Evolutionary conservation across 1,139 yeast species (phyloP).

Genomic region (Kurtzmaniella natalensis): DNA sequence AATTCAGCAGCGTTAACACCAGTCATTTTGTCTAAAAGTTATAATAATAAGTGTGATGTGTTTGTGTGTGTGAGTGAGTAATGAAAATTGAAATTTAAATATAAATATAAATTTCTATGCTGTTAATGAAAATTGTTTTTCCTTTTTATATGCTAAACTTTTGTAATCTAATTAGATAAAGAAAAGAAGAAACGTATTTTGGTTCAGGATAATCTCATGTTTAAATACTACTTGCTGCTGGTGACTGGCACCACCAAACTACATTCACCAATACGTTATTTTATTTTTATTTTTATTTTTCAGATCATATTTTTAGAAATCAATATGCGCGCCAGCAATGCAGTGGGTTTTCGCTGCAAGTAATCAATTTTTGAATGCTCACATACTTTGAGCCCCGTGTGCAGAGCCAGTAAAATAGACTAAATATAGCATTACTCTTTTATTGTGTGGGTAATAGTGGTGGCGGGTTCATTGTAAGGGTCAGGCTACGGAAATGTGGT

Average conservation of each 20-base stretch:
- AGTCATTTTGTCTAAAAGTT: constrained; percentile 6
- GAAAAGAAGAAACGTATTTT: not conserved
- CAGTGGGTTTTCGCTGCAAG: not conserved
- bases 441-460: not conserved
- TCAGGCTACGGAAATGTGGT: not conserved
- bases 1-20: constrained; percentile 21
- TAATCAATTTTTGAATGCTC: not conserved
- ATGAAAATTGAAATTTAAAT: too few relatives aligned
- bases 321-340: not conserved
- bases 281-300: not conserved
- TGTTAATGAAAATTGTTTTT: not conserved
- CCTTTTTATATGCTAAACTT: not conserved
- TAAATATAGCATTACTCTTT: not conserved
- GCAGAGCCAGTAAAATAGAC: not conserved
- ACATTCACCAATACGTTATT: not conserved
- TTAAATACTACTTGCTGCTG: too few relatives aligned
- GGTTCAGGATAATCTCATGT: not conserved
- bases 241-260: too few relatives aligned
- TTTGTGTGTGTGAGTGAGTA: not conserved
- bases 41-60: not conserved
- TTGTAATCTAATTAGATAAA: not conserved
- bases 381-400: not conserved
- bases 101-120: not conserved
- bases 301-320: not conserved
- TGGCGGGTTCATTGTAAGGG: not conserved